Conservation (phyloP, 306 rosid genomes). For the Lathyrus aphaca region DNA sequence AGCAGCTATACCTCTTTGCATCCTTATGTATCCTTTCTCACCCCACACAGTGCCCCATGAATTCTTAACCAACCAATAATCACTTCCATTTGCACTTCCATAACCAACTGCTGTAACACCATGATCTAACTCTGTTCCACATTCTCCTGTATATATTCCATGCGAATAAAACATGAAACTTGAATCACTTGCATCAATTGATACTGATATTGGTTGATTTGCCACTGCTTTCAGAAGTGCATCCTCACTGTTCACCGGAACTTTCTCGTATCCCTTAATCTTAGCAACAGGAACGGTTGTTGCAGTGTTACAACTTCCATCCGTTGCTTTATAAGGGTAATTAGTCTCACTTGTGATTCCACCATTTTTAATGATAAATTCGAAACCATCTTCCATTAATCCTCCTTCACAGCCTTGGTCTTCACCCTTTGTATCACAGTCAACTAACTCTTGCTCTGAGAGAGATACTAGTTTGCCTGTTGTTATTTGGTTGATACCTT, state of each 20-base stretch:
- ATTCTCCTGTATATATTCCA: constrained; percentile 33
- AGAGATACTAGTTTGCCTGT: constrained; percentile 37
- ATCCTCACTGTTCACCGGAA: constrained; percentile 29
- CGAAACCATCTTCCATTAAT: constrained; percentile 31
- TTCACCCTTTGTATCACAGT: constrained; percentile 29
- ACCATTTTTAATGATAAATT: constrained; percentile 36
- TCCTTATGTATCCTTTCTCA: constrained; percentile 43
- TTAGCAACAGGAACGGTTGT: background rate
- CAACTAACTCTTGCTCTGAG: constrained; percentile 38
- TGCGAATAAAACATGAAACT: constrained; percentile 25
- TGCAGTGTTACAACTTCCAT: constrained; percentile 21
- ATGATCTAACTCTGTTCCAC: constrained; percentile 43
- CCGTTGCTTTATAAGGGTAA: constrained; percentile 37
- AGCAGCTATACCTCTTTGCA: constrained; percentile 27
- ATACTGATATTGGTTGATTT: constrained; percentile 43
- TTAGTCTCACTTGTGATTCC: constrained; percentile 38
- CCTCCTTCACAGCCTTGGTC: constrained; percentile 38
- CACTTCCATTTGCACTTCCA: constrained; percentile 33
- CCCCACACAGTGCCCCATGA: constrained; percentile 45
- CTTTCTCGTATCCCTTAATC: constrained; percentile 44
- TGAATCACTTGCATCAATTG: constrained; percentile 31
- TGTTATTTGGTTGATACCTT: constrained; percentile 33
- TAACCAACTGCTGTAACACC: constrained; percentile 43
- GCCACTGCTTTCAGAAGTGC: constrained; percentile 36
- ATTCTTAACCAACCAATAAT: constrained; percentile 45